phyloP scores from a whole-genome alignment of 2,329 filamentous ascomycete species.

The Tricladium varicosporioides region DNA sequence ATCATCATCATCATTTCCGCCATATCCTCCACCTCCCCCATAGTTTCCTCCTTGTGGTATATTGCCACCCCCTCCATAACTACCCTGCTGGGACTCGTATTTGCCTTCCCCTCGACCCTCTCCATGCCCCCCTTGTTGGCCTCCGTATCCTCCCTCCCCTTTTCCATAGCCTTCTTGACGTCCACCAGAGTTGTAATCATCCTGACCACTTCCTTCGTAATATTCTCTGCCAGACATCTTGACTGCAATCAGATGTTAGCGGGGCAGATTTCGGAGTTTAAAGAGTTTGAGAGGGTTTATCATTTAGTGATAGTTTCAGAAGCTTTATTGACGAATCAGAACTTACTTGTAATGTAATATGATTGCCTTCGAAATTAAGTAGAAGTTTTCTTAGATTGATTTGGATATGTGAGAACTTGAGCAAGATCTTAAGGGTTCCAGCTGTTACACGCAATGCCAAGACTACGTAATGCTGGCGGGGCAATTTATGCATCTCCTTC shows the following conservation, averaged over 20 bases:
- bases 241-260: background rate
- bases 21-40: conserved; percentile 28
- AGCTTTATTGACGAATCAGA: background rate
- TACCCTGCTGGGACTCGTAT: background rate
- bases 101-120: background rate
- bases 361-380: background rate
- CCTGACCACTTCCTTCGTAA: background rate
- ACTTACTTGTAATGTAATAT: background rate
- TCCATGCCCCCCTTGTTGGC: background rate
- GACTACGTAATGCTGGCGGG: background rate
- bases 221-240: background rate
- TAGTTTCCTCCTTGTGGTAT: conserved; percentile 9
- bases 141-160: background rate
- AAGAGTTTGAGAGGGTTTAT: background rate
- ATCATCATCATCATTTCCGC: conserved; percentile 35
- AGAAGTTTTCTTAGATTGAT: background rate
- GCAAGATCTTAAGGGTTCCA: background rate
- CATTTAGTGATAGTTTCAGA: background rate
- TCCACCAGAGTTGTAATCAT: background rate
- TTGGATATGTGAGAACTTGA: background rate
- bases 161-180: background rate
- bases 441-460: background rate
- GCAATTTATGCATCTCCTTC: background rate
- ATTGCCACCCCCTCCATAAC: conserved; percentile 3
- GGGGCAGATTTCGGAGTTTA: background rate